A percentile compares a stretch with the other conserved stretches of the same genome.
These are phyloP conservation scores for Phaeosphaeria sp. DNA, from an alignment of 2,329 filamentous ascomycete genomes.

Conservation along the genomic window DNA sequence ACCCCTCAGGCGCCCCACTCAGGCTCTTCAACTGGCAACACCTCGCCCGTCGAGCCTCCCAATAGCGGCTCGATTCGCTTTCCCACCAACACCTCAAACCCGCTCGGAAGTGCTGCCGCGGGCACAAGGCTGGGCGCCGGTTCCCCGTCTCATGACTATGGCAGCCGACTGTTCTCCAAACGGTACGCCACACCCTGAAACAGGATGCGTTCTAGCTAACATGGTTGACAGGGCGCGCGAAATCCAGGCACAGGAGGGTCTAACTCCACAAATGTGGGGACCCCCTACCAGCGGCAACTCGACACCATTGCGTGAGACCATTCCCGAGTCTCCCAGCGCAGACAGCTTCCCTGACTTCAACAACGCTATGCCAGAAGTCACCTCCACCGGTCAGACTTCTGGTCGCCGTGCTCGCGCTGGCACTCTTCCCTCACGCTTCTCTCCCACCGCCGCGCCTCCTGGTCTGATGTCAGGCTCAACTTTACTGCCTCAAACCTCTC, in stretches of 20 bases:
- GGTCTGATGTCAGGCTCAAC: conserved; percentile 60
- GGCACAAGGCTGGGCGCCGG: conserved; percentile 81
- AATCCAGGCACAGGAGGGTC: conserved; percentile 94
- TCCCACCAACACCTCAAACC: conserved; percentile 71
- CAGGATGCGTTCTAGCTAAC: conserved; percentile 38
- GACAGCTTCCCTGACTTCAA: conserved; percentile 94
- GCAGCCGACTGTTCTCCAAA: conserved; percentile 83
- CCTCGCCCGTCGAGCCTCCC: conserved; percentile 78
- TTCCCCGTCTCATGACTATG: conserved; percentile 93
- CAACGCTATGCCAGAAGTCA: conserved; percentile 70
- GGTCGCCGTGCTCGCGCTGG: conserved; percentile 86
- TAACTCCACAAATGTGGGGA: conserved; percentile 79
- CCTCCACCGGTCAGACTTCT: conserved; percentile 63
- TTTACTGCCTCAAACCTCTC: conserved; percentile 76
- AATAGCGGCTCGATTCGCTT: conserved; percentile 70
- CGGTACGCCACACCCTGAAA: conserved; percentile 67
- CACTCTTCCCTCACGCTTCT: conserved; percentile 94
- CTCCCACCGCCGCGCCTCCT: conserved; percentile 71
- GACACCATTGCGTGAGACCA: conserved; percentile 93
- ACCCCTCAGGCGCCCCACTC: conserved; percentile 73
- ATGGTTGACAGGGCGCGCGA: conserved; percentile 75
- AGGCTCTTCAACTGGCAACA: conserved; percentile 78
- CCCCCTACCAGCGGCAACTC: conserved; percentile 96
- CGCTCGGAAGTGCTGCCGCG: conserved; percentile 58
- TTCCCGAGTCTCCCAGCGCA: conserved; percentile 89